Base-by-base conservation (phyloP, 164 flowering plant species). In the Platanus orientalis region DNA sequence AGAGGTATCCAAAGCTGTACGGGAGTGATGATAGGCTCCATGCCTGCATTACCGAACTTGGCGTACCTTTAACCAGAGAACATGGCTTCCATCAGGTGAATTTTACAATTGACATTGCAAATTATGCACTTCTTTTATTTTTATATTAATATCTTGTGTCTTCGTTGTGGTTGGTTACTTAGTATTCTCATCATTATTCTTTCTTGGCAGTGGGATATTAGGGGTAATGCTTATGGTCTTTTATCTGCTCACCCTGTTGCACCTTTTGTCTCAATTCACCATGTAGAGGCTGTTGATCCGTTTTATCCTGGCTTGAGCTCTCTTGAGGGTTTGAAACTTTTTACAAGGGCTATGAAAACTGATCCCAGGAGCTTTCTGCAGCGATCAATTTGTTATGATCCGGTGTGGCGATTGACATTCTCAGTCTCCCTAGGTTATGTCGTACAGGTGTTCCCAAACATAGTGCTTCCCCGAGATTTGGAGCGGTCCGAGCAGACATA, bases 1-100 rank as follows among this genome's bases (percentile, higher is more conserved):
- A 83, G 55, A 65, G 90, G 51, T 85, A 85, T 61, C 84, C 84
- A 0, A 77, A 74, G 70, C 70, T 85, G 0, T 85, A 85, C 40
- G 90, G 90, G 6, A 81, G 85, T 26, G 90, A 85, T 42, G 87
- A 85, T 71, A 78, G 87, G 2, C 81, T 83, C 50, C 90, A 85
- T 66, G 90, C 90, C 44, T 85, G 90, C 57, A 83, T 85, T 55
- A 66, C 87, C 0, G 90, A 85, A 65, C 71, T 83, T 1, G 90
- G 90, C 2, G 61, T 85, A 57, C 87, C 90, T 28, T 66, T 85
- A 36, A 75, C 82, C 7, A 74, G 75, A 57, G 90, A 85, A 59
- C 73, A 24, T 40, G 87, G 90, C 12, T 85, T 83, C 65, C 90
- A 85, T 67, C 90, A 85, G 85, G 90, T 83, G 51, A n/a, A 55